Percentiles rank a stretch among this genome's conserved stretches.
phyloP scores from a whole-genome alignment of 176 grass and related monocot species.

The Carex parvula region DNA sequence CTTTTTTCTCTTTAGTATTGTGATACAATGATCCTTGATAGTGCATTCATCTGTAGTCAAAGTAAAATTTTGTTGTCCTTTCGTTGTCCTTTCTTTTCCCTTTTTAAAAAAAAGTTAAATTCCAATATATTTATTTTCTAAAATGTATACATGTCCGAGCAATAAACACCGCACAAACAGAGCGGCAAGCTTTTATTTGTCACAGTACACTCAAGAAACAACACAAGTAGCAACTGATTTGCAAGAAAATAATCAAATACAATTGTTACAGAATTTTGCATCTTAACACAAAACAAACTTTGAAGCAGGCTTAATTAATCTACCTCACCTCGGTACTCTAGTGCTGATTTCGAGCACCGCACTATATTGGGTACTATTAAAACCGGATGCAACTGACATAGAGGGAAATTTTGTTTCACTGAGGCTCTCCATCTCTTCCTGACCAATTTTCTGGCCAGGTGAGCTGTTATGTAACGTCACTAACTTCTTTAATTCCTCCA shows the following conservation, averaged over 20 bases:
- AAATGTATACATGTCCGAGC: no score
- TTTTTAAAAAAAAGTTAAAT: no score
- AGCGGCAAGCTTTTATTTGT: no score
- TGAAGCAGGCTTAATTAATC: not conserved
- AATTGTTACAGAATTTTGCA: not conserved
- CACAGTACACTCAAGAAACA: not conserved
- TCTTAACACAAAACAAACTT: not conserved
- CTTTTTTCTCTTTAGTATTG: no score
- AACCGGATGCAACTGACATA: not conserved
- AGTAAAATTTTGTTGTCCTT: no score
- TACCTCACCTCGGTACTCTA: not conserved
- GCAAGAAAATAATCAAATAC: not conserved
- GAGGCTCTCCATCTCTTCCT: not conserved
- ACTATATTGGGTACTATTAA: constrained; percentile 1
- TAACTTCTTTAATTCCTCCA: not conserved
- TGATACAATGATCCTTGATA: no score
- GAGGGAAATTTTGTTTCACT: not conserved
- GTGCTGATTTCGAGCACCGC: not conserved
- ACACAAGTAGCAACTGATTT: not conserved
- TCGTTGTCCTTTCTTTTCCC: no score
- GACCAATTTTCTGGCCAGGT: not conserved
- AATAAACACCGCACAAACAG: no score
- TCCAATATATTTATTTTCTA: no score
- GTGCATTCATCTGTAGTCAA: no score
- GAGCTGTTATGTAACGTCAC: no score